phyloP scores from a whole-genome alignment of 148 eudicot species.

The Camellia japonica region DNA sequence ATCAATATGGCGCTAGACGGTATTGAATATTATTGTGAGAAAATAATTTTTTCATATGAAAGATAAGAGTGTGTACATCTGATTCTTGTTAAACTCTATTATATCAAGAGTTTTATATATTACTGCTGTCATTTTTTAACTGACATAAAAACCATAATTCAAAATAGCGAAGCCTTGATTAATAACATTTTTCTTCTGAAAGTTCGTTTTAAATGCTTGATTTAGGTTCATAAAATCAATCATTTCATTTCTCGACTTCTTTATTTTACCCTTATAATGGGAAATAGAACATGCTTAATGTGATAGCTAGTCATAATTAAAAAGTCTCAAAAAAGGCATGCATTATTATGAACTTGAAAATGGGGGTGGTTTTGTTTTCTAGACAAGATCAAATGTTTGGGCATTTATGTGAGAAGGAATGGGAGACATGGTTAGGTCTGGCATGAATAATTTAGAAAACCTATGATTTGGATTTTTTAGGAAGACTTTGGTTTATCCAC shows the following conservation, averaged over 20 bases:
- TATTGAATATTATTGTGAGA: too few species aligned
- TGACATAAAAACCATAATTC: neutral
- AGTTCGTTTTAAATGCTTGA: neutral
- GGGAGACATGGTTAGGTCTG: conserved; percentile 29
- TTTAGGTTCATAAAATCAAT: neutral
- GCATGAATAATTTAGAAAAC: conserved; percentile 25
- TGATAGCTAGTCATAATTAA: neutral
- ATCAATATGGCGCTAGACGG: too few species aligned
- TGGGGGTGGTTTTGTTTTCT: neutral
- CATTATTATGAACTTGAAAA: neutral
- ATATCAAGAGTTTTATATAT: too few species aligned
- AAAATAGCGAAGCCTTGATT: neutral
- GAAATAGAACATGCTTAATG: neutral
- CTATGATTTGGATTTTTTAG: conserved; percentile 25
- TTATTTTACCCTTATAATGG: neutral
- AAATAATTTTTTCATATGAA: too few species aligned
- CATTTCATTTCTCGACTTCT: neutral
- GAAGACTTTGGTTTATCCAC: conserved; percentile 16
- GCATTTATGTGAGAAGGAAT: conserved; percentile 9
- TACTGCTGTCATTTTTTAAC: too few species aligned
- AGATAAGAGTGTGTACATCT: too few species aligned
- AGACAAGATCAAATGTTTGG: conserved; percentile 21
- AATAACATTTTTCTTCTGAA: neutral
- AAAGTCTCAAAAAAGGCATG: neutral
- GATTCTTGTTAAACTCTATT: too few species aligned